Evolutionary conservation across 495 filamentous ascomycete species (phyloP), one percentile per base, ranked within the genome.

Genomic region (Aspergillus conjunctus): DNA sequence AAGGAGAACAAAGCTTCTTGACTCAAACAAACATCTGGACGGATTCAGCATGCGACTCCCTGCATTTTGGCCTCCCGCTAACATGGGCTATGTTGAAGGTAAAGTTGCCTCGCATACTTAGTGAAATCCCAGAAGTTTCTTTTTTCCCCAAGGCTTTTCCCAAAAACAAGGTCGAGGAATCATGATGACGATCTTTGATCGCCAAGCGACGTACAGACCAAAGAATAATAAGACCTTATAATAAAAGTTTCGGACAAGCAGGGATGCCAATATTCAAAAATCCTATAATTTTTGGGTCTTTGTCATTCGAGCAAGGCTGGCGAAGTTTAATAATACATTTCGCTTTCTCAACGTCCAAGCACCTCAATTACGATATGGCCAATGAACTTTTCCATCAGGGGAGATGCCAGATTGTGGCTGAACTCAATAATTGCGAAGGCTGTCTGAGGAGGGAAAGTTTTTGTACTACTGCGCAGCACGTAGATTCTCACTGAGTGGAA

Each of bases 161-260:
- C 26, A 26, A 33, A n/a, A 15, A 34, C 20, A 18, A n/a, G 21
- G 37, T 6, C 14, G 31, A 26, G 48, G 51, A 59, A 59, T 20
- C 44, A 59, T 46, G 44, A 52, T 30, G 56, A 61, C 43, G 61
- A 74, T 73, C 72, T 67, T 66, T 74, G 70, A 66, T 60, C 59
- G 66, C 66, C 72, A 68, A 56, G 70, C 66, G 64, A 71, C 44
- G 56, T n/a, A n/a, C n/a, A n/a, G n/a, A n/a, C n/a, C 5, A 31
- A 46, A 44, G 61, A 64, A 33, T 58, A n/a, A n/a, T n/a, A n/a
- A n/a, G n/a, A n/a, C n/a, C n/a, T n/a, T n/a, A n/a, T n/a, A n/a
- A n/a, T n/a, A n/a, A n/a, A n/a, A n/a, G n/a, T n/a, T n/a, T n/a
- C n/a, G n/a, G n/a, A n/a, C 17, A 52, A 39, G 58, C 56, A 61